These are phyloP conservation scores for Echium plantagineum DNA, from an alignment of 257 asterid genomes.

Conservation along the genomic window DNA sequence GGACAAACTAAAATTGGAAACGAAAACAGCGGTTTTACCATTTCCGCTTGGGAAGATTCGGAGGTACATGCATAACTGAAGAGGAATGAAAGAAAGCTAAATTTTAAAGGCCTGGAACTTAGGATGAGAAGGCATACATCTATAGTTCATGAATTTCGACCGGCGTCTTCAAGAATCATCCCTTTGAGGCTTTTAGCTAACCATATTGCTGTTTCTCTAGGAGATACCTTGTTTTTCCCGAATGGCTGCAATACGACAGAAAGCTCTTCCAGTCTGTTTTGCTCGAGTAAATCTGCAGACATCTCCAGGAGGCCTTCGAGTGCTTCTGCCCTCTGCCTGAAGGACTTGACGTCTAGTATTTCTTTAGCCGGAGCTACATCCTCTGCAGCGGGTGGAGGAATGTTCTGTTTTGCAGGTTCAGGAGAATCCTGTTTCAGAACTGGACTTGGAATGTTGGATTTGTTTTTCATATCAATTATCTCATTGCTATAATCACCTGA, in stretches of 20 bases:
- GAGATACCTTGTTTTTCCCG: slow-evolving; percentile 90
- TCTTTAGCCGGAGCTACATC: slow-evolving; percentile 52
- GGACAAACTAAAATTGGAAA: neutral
- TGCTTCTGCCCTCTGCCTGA: slow-evolving; percentile 92
- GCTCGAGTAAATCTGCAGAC: slow-evolving; percentile 94
- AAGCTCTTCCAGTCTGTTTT: slow-evolving; percentile 78
- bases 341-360: slow-evolving; percentile 60
- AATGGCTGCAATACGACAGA: slow-evolving; percentile 84
- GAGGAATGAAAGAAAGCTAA: neutral
- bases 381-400: slow-evolving; percentile 21
- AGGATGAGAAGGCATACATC: neutral
- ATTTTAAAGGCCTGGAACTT: neutral
- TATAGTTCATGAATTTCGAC: slow-evolving; percentile 33
- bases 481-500: slow-evolving; percentile 26
- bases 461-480: slow-evolving; percentile 36
- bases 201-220: slow-evolving; percentile 98
- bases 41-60: no score
- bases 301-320: slow-evolving; percentile 87
- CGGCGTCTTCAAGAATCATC: slow-evolving; percentile 77
- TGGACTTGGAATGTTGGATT: slow-evolving; percentile 14
- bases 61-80: neutral
- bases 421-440: slow-evolving; percentile 21
- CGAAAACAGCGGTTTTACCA: no score
- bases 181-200: slow-evolving; percentile 90
- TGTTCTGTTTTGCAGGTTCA: slow-evolving; percentile 21